phyloP scores from a whole-genome alignment of 768 basidiomycete species.

The Serendipita indica region DNA sequence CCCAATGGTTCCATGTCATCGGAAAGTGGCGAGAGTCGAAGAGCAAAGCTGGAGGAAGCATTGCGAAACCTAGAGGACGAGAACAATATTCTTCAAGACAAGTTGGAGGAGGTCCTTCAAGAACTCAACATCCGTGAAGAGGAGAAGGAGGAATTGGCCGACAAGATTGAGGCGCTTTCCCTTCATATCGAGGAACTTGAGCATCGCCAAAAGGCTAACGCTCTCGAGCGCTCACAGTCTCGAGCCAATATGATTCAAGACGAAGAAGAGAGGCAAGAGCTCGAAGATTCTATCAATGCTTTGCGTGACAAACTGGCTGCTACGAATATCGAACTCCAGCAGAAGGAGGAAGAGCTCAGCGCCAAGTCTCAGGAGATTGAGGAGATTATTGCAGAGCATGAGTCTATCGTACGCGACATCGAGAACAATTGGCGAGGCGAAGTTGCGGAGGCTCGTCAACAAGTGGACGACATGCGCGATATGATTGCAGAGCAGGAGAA shows the following conservation, averaged over 20 bases:
- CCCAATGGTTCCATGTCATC: conserved; percentile 26
- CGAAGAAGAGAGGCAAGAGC: conserved; percentile 56
- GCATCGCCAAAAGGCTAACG: conserved; percentile 45
- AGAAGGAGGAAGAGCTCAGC: conserved; percentile 78
- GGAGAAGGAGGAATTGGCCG: conserved; percentile 54
- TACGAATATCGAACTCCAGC: conserved; percentile 65
- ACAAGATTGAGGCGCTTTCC: conserved; percentile 46
- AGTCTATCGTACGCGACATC: conserved; percentile 53
- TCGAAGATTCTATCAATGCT: conserved; percentile 65
- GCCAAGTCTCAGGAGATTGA: conserved; percentile 63
- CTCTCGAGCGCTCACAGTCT: conserved; percentile 55
- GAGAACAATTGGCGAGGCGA: conserved; percentile 83
- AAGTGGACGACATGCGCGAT: conserved; percentile 22
- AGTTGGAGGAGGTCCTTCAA: conserved; percentile 37
- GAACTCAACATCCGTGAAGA: conserved; percentile 32
- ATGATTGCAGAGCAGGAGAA: conserved; percentile 49
- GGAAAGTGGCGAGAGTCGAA: conserved; percentile 27
- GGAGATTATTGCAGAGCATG: conserved; percentile 60
- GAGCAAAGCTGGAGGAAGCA: conserved; percentile 33
- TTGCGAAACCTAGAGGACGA: conserved; percentile 46
- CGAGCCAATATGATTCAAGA: conserved; percentile 57
- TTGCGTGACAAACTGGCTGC: conserved; percentile 66
- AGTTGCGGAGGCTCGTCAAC: conserved; percentile 62
- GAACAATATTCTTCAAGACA: conserved; percentile 53
- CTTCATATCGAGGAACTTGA: conserved; percentile 55